A percentile compares a stretch with the other conserved stretches of the same genome.
Evolutionary conservation across 805 yeast species (phyloP).

Genomic region (Lachancea sp.): DNA sequence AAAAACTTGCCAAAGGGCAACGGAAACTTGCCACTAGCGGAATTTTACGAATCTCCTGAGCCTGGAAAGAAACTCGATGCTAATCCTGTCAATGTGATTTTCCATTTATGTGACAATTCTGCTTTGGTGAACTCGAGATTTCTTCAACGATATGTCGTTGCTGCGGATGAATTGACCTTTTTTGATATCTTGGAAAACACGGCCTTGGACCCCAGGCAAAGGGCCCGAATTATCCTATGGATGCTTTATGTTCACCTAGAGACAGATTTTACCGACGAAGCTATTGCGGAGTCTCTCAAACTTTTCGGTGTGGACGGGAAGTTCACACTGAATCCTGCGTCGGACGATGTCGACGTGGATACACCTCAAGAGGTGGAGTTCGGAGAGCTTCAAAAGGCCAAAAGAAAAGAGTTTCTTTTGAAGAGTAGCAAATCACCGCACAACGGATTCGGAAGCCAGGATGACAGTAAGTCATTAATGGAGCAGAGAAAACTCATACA

Average conservation of each 20-base stretch:
- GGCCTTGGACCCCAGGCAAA: constrained; percentile 51
- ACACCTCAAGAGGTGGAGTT: constrained; percentile 24
- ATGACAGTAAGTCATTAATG: constrained; percentile 5
- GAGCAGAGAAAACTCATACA: constrained; percentile 6
- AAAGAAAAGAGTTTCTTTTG: constrained; percentile 24
- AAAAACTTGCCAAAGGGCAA: constrained; percentile 40
- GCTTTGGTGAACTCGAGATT: constrained; percentile 41
- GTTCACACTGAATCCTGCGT: constrained; percentile 13
- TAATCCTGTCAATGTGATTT: constrained; percentile 72
- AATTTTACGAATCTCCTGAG: constrained; percentile 58
- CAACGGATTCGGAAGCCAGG: not conserved
- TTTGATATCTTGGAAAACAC: constrained; percentile 69
- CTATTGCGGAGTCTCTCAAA: constrained; percentile 30
- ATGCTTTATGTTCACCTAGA: constrained; percentile 73
- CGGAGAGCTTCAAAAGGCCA: constrained; percentile 23
- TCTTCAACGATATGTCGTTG: constrained; percentile 18
- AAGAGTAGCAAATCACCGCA: constrained; percentile 7
- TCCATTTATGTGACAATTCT: constrained; percentile 61
- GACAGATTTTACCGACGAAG: constrained; percentile 52
- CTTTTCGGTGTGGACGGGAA: constrained; percentile 15
- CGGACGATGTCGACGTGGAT: constrained; percentile 23
- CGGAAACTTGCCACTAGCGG: constrained; percentile 39
- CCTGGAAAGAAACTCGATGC: constrained; percentile 37
- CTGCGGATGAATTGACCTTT: constrained; percentile 36
- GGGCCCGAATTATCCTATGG: constrained; percentile 79